phyloP scores from a whole-genome alignment of 192 early-diverging fungal genomes.

The Podila epigama region DNA sequence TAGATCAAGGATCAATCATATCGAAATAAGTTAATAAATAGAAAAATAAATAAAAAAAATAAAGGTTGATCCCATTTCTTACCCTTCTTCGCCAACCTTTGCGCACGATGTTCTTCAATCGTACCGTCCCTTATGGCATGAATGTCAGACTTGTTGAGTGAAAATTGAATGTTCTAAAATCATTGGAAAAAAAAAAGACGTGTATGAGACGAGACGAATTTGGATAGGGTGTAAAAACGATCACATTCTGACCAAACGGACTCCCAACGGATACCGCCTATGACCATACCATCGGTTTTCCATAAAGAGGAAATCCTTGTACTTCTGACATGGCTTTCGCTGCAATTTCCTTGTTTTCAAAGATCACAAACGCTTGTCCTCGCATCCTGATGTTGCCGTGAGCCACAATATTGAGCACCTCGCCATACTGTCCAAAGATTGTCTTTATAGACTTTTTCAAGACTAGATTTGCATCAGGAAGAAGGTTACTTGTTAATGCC shows the following conservation, averaged over 20 bases:
- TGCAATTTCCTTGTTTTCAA: constrained; percentile 75
- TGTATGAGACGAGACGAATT: neutral
- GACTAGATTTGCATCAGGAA: constrained; percentile 50
- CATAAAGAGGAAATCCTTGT: constrained; percentile 84
- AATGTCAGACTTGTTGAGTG: constrained; percentile 62
- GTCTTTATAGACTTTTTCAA: constrained; percentile 76
- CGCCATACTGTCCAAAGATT: constrained; percentile 86
- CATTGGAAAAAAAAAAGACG: constrained; percentile 7
- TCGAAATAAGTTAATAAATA: neutral
- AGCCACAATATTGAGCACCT: constrained; percentile 82
- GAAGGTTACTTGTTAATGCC: neutral
- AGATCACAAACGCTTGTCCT: constrained; percentile 95
- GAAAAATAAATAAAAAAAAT: neutral
- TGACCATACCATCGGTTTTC: constrained; percentile 76
- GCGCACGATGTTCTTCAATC: constrained; percentile 68
- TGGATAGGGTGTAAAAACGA: neutral
- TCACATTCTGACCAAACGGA: neutral
- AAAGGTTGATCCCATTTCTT: neutral
- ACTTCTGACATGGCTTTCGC: constrained; percentile 81
- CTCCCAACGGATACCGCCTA: neutral
- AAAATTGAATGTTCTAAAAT: constrained; percentile 65
- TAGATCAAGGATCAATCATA: too few relatives aligned
- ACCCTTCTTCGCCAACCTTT: constrained; percentile 72
- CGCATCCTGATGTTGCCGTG: constrained; percentile 84
- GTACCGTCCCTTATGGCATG: constrained; percentile 74